Percentiles rank a stretch among this genome's conserved stretches.
phyloP scores from a whole-genome alignment of 495 filamentous ascomycete species.

The Hyaloscypha bicolor region DNA sequence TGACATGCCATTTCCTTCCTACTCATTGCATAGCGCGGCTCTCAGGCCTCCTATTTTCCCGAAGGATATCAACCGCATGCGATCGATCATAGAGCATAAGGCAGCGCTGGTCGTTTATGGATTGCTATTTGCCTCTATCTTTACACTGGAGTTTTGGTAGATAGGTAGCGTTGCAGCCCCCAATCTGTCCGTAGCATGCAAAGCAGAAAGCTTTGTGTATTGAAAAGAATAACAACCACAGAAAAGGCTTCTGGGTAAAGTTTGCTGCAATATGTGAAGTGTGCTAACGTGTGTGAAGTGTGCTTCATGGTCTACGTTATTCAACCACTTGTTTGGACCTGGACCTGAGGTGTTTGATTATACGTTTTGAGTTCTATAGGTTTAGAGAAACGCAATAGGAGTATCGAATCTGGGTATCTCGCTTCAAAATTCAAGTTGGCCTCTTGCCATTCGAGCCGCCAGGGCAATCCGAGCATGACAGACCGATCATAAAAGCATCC shows the following conservation, averaged over 20 bases:
- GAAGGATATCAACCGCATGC: not conserved
- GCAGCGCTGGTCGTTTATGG: not conserved
- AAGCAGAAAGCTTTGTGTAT: not conserved
- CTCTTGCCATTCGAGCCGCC: conserved; percentile 12
- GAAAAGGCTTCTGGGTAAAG: not conserved
- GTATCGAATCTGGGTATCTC: conserved; percentile 2
- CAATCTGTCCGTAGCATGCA: not conserved
- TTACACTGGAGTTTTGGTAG: not conserved
- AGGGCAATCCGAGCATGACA: not conserved
- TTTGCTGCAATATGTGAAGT: not conserved
- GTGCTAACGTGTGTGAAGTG: no score
- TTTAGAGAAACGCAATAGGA: not conserved
- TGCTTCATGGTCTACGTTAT: not conserved
- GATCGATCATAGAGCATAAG: not conserved
- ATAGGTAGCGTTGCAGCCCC: not conserved
- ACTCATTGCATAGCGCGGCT: not conserved
- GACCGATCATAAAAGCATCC: not conserved
- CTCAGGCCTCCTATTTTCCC: not conserved
- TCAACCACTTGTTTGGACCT: not conserved
- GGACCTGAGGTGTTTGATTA: no score
- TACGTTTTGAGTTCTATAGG: not conserved
- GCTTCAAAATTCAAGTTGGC: not conserved
- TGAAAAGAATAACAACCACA: not conserved
- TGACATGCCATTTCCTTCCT: not conserved
- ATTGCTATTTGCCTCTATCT: not conserved